Evolutionary conservation across 257 asterid genomes (phyloP).

Genomic region (Striga asiatica): DNA sequence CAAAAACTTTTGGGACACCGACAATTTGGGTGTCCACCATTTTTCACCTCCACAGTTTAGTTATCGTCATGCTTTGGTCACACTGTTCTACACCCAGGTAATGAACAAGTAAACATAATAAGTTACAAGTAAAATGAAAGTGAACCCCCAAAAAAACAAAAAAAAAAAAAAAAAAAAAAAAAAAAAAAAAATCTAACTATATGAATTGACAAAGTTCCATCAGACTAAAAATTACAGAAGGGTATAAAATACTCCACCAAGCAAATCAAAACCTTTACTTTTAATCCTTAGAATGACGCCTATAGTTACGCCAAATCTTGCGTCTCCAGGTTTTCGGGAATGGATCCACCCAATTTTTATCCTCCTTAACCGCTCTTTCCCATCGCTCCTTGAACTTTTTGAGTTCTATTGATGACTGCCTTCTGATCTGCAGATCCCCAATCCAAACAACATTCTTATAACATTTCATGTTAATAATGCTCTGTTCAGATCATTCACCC

Average conservation of each 20-base stretch:
- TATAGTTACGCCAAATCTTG: constrained; percentile 21
- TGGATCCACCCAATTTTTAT: constrained; percentile 67
- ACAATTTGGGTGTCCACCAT: too few relatives aligned
- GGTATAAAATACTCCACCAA: background rate
- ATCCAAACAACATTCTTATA: background rate
- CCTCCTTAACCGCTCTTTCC: constrained; percentile 66
- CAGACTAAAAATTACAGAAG: constrained; percentile 18
- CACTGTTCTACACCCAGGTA: background rate
- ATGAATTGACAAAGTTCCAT: background rate
- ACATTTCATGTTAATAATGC: background rate
- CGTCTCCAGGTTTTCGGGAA: constrained; percentile 23
- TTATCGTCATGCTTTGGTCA: too few relatives aligned
- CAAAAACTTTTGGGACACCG: too few relatives aligned
- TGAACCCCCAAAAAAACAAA: background rate
- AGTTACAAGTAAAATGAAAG: background rate
- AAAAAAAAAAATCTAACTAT: background rate
- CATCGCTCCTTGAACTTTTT: constrained; percentile 63
- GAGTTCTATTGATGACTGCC: constrained; percentile 64
- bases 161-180: background rate
- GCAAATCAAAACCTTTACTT: background rate
- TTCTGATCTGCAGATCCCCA: constrained; percentile 41
- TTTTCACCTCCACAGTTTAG: too few relatives aligned
- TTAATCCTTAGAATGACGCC: constrained; percentile 20
- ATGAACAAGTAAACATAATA: background rate
- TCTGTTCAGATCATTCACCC: background rate